Evolutionary conservation across 2,329 filamentous ascomycete genomes (phyloP), one percentile per base, ranked within the genome.

Genomic region (Exophiala oligosperma): DNA sequence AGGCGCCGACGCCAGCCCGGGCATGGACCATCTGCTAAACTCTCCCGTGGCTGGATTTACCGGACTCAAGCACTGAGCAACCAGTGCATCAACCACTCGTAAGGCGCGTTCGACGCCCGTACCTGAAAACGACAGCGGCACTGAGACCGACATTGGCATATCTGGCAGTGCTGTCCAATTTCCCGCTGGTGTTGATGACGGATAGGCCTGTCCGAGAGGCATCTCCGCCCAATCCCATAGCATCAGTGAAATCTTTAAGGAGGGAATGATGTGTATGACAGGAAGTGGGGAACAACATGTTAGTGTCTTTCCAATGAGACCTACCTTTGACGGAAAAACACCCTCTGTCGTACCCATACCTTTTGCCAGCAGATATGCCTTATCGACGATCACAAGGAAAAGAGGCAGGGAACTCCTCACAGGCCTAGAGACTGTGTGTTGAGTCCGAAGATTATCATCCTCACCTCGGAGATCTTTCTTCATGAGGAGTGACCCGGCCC

Each of bases 101-200:
- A 9, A n/a, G 24, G 26, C 11, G 23, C 46, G 17, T 14, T 29
- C 37, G 48, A 17, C 43, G 21, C 29, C 43, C 26, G 28, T 35
- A 55, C 32, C n/a, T 26, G 52, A 40, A 49, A 23, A 55, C 49
- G 52, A 49, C 52, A 59, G 47, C 52, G 57, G 44, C 52, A 52
- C 43, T 41, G 52, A 55, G 17, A 48, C 29, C 41, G 28, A 7
- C 40, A 32, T 28, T 62, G 59, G 56, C 41, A 51, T 56, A 5
- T 49, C 29, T 62, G 59, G 49, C 59, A 62, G 52, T 32, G 44
- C 43, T 32, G 24, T 46, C 47, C 52, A 62, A 62, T 62, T 37
- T 62, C 59, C 59, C 52, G 43, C 11, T 46, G 24, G 46, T n/a
- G 26, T 48, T 17, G 24, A 48, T n/a, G 46, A 48, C 24, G 46